Conservation (phyloP, 345 rosid genomes). For the Brassica cretica region DNA sequence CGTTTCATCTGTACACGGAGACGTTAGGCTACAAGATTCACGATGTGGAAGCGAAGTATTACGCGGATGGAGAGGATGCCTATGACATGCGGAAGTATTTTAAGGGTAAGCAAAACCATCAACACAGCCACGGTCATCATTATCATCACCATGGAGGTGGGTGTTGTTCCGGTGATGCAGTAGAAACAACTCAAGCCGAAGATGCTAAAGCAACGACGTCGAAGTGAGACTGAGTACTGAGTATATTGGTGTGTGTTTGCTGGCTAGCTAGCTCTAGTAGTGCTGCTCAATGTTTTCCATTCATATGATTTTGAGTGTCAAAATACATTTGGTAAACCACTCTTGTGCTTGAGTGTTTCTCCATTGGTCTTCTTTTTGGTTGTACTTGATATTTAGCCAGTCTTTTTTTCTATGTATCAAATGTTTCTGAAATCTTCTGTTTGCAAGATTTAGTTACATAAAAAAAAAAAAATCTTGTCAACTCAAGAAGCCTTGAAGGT, state of each 20-base stretch:
- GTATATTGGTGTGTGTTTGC: background rate
- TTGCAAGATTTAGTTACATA: conserved; percentile 24
- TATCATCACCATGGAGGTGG: conserved; percentile 84
- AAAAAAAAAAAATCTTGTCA: background rate
- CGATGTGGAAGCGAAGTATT: conserved; percentile 94
- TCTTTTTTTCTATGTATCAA: conserved; percentile 17
- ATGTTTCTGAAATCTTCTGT: conserved; percentile 26
- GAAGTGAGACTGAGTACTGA: conserved; percentile 46
- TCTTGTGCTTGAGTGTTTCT: background rate
- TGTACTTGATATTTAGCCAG: conserved; percentile 21
- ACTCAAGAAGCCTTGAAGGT: conserved; percentile 4
- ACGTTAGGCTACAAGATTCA: conserved; percentile 86
- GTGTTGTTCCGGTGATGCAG: conserved; percentile 68
- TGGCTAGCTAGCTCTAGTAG: background rate
- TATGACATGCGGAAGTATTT: conserved; percentile 96
- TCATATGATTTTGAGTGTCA: conserved; percentile 30
- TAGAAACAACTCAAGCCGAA: conserved; percentile 49
- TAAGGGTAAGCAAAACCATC: conserved; percentile 78
- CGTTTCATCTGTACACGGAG: conserved; percentile 85
- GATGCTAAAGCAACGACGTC: conserved; percentile 59
- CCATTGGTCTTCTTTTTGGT: conserved; percentile 16
- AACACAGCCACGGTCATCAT: conserved; percentile 51
- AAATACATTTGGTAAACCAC: conserved; percentile 10
- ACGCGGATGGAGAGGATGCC: conserved; percentile 99
- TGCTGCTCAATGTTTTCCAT: conserved; percentile 11